Evolutionary conservation across 768 basidiomycete species (phyloP).

Genomic region (Thelephora ganbajun): DNA sequence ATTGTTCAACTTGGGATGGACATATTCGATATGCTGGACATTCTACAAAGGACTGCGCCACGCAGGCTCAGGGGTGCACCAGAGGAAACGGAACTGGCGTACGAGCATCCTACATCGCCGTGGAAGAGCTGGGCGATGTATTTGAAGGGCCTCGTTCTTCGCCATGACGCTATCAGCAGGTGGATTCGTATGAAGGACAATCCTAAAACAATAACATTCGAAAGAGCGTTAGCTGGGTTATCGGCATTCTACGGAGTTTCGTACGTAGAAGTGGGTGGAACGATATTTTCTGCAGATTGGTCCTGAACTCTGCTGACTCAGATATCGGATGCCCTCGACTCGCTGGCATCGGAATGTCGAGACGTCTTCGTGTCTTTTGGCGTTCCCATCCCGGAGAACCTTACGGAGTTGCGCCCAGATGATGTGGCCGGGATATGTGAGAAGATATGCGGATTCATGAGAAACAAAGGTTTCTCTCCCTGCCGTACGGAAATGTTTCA

Average conservation of each 20-base stretch:
- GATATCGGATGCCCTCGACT: slow-evolving; percentile 27
- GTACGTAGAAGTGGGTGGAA: slow-evolving; percentile 24
- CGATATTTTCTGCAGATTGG: background rate
- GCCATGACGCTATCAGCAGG: slow-evolving; percentile 1
- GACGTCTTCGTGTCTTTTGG: slow-evolving; percentile 19
- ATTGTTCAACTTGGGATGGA: slow-evolving; percentile 29
- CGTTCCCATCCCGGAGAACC: slow-evolving; percentile 18
- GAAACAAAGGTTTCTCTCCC: slow-evolving; percentile 30
- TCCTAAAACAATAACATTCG: slow-evolving; percentile 19
- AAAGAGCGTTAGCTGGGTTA: slow-evolving; percentile 31
- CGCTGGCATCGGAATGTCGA: slow-evolving; percentile 26
- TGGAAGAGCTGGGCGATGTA: slow-evolving; percentile 7
- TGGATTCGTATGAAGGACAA: slow-evolving; percentile 3
- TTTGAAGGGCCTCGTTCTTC: slow-evolving; percentile 5
- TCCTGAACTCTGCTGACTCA: slow-evolving; percentile 11
- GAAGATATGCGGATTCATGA: slow-evolving; percentile 38
- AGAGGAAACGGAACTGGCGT: background rate
- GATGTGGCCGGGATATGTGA: slow-evolving; percentile 22
- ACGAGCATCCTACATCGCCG: slow-evolving; percentile 4
- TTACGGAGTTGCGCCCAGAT: slow-evolving; percentile 9
- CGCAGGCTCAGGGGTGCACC: slow-evolving; percentile 9
- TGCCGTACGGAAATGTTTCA: slow-evolving; percentile 20
- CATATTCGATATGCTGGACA: slow-evolving; percentile 38
- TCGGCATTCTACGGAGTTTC: slow-evolving; percentile 39
- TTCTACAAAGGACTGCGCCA: slow-evolving; percentile 16